Base-by-base conservation (phyloP, 2,329 filamentous ascomycete species). In the Pyricularia grisea region DNA sequence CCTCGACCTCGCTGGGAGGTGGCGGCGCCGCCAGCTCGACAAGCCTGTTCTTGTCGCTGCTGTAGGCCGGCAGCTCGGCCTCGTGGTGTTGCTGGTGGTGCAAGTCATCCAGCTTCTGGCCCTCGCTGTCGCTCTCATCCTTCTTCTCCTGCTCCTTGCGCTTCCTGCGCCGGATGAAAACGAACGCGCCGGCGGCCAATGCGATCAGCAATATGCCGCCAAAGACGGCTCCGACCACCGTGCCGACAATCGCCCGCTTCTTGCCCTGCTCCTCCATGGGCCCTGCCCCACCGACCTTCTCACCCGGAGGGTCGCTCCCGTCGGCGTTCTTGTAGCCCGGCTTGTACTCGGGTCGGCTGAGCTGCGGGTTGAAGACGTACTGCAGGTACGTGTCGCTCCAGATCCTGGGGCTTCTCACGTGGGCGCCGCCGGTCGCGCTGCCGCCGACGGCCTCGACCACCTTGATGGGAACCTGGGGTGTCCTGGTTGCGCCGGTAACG, bases 381-480 rank as follows among this genome's bases (percentile, higher is more conserved):
- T 74, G 73, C 42, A 75, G 67, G 66, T 75, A 74, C 5, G 71
- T 28, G 66, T 75, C 73, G 42, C 70, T 72, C 74, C 74, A 75
- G 1, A 67, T 36, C 4, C 69, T 42, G 23, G 74, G 73, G 2
- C 42, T 68, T 4, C 61, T 70, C 20, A 71, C 71, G 71, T 69
- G 58, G 1, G 82, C 71, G 78, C 79, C 74, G 73, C 81, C 70
- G 75, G 76, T 68, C 74, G 75, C 61, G 77, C 79, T 68, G 74
- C 81, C 67, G 78, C 79, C 74, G 80, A 81, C 72, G 80, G 79
- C 70, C 79, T 80, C 71, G 81, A 82, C 75, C 78, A 79, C 71
- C 80, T 81, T 75, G 82, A 84, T 76, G 80, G 79, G 73, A 75
- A 82, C 75, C 80, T 81, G 75, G 78, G 80, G 60, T 73, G 76